phyloP scores from a whole-genome alignment of 2,329 filamentous ascomycete species.

The Raffaelea ambrosiae region DNA sequence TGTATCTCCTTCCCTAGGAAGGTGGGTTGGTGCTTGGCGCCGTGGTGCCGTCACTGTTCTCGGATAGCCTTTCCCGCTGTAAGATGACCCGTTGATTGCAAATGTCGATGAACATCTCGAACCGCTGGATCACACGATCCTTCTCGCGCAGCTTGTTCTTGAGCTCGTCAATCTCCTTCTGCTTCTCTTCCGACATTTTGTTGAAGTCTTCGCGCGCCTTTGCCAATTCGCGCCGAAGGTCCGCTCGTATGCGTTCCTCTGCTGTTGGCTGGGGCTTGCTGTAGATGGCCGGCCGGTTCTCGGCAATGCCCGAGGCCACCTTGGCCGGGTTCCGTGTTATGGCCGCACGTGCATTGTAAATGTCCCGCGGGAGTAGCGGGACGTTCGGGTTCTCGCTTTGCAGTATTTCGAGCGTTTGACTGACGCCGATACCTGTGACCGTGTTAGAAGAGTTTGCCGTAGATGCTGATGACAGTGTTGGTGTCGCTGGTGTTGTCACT shows the following conservation, averaged over 20 bases:
- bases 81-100: constrained; percentile 60
- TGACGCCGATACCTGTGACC: constrained; percentile 50
- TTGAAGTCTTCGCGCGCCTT: constrained; percentile 48
- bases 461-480: no score
- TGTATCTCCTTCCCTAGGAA: no score
- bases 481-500: no score
- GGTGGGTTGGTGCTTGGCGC: background rate
- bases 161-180: constrained; percentile 50
- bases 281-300: constrained; percentile 55
- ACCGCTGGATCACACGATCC: constrained; percentile 52
- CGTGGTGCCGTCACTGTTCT: constrained; percentile 17
- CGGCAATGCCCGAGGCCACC: constrained; percentile 49
- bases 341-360: constrained; percentile 59
- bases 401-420: constrained; percentile 57
- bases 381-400: constrained; percentile 56
- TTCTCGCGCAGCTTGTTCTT: constrained; percentile 54
- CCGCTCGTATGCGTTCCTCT: constrained; percentile 55
- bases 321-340: constrained; percentile 59
- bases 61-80: constrained; percentile 43
- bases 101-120: constrained; percentile 63
- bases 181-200: constrained; percentile 45
- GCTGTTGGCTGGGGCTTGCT: constrained; percentile 56
- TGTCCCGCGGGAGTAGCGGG: constrained; percentile 54
- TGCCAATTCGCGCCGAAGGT: constrained; percentile 51
- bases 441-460: constrained; percentile 12